These are phyloP conservation scores for Malania oleifera DNA, from an alignment of 164 flowering plant species.

Conservation along the genomic window DNA sequence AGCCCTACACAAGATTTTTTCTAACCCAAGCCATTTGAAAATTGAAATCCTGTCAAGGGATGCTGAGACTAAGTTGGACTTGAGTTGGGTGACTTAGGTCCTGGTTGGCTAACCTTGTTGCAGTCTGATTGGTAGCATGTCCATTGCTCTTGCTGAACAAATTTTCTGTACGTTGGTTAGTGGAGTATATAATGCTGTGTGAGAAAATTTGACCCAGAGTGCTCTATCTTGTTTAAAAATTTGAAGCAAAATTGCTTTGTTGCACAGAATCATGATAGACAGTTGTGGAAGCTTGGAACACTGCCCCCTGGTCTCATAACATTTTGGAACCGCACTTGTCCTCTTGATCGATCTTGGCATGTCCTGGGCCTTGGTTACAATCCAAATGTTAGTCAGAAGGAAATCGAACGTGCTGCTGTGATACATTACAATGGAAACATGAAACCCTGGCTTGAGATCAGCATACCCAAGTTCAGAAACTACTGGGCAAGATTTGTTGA, in stretches of 20 bases:
- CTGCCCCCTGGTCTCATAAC: slow-evolving; percentile 80
- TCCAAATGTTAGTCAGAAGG: slow-evolving; percentile 47
- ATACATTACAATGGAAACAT: slow-evolving; percentile 79
- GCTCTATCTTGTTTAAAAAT: neutral
- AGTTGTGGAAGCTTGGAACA: slow-evolving; percentile 71
- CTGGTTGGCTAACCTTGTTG: too few species aligned
- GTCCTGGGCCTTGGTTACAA: slow-evolving; percentile 73
- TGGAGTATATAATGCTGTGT: too few species aligned
- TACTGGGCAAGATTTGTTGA: slow-evolving; percentile 61
- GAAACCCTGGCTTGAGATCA: slow-evolving; percentile 85
- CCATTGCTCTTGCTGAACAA: too few species aligned
- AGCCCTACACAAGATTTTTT: too few species aligned
- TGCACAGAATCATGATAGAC: slow-evolving; percentile 63
- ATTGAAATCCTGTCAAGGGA: too few species aligned
- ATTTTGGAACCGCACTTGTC: slow-evolving; percentile 52
- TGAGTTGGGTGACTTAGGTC: too few species aligned
- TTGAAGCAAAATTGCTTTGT: neutral
- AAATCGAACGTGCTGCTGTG: slow-evolving; percentile 67
- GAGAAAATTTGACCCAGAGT: neutral
- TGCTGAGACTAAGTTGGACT: too few species aligned
- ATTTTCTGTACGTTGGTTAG: too few species aligned
- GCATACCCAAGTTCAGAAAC: slow-evolving; percentile 47
- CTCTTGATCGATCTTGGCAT: slow-evolving; percentile 57
- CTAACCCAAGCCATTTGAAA: too few species aligned
- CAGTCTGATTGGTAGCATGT: too few species aligned